Evolutionary conservation across 495 filamentous ascomycete genomes (phyloP).

Genomic region (Clavariopsis aquatica): DNA sequence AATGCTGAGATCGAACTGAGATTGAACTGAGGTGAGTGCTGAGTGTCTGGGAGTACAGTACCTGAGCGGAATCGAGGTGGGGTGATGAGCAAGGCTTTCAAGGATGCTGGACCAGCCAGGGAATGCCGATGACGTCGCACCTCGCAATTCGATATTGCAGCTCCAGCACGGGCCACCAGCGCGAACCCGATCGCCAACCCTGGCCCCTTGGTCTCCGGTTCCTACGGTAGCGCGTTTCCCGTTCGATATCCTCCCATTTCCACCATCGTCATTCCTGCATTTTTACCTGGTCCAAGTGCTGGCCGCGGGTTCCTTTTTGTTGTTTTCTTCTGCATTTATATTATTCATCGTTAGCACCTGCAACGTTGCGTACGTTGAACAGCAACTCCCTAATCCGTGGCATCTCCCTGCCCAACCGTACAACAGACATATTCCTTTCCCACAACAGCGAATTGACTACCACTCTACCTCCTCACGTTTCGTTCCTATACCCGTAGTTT

Average conservation of each 20-base stretch:
- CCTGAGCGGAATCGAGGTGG: constrained; percentile 10
- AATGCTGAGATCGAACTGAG: constrained; percentile 1
- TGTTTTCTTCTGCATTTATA: not conserved
- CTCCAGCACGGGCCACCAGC: constrained; percentile 23
- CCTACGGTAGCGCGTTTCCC: not conserved
- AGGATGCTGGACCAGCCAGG: constrained; percentile 1
- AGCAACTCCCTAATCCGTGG: not conserved
- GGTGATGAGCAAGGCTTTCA: constrained; percentile 7
- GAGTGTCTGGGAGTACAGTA: not conserved
- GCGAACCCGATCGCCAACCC: constrained; percentile 24
- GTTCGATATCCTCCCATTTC: not conserved
- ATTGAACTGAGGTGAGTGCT: constrained; percentile 33
- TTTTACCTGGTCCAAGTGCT: constrained; percentile 9
- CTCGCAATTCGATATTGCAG: constrained; percentile 9
- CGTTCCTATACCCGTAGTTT: not conserved
- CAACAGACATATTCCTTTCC: too few relatives aligned
- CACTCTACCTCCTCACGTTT: not conserved
- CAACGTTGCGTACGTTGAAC: not conserved
- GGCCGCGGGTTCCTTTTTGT: not conserved
- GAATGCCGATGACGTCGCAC: constrained; percentile 31
- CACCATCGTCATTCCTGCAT: constrained; percentile 5
- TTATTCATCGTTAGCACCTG: not conserved
- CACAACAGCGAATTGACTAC: too few relatives aligned
- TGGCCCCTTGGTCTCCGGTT: not conserved
- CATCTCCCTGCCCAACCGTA: constrained; percentile 9